Evolutionary conservation across 2,329 filamentous ascomycete species (phyloP).

Genomic region (Apiospora arundinis): DNA sequence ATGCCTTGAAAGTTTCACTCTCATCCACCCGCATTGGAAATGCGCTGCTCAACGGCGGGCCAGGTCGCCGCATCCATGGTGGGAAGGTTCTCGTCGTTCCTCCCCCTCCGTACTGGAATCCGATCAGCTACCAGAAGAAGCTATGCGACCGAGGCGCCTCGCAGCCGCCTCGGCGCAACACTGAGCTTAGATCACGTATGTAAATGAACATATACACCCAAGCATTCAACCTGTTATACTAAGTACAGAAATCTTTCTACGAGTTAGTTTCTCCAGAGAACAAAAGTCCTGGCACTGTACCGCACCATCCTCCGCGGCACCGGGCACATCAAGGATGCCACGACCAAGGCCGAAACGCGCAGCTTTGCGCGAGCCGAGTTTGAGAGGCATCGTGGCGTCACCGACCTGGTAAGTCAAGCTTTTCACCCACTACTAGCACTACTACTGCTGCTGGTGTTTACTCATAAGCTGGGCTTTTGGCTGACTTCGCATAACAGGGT

Average conservation of each 20-base stretch:
- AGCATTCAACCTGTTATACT: neutral
- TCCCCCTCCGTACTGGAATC: neutral
- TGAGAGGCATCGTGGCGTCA: conserved; percentile 62
- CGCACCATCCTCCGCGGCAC: conserved; percentile 63
- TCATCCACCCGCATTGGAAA: conserved; percentile 21
- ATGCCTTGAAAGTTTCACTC: neutral
- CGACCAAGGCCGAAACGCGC: conserved; percentile 61
- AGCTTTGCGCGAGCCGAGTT: conserved; percentile 66
- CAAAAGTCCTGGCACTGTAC: conserved; percentile 62
- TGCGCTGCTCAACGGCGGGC: conserved; percentile 31
- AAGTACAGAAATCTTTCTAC: neutral
- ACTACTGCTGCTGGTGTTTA: too few relatives aligned
- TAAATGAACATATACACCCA: conserved; percentile 21
- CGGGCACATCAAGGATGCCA: conserved; percentile 55
- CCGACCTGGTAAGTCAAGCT: conserved; percentile 56
- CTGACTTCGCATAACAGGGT: conserved; percentile 43
- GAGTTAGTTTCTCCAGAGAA: conserved; percentile 64
- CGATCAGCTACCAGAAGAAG: conserved; percentile 36
- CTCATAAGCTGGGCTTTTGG: too few relatives aligned
- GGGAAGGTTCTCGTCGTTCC: conserved; percentile 22
- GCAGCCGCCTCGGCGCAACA: conserved; percentile 47
- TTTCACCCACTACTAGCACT: too few relatives aligned
- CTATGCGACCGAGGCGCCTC: conserved; percentile 45
- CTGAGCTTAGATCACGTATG: conserved; percentile 66
- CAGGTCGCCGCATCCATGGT: conserved; percentile 24